A percentile compares a stretch with the other conserved stretches of the same genome.
Conservation (phyloP, 441 rosid genomes). For the Heliophila coronopifolia region DNA sequence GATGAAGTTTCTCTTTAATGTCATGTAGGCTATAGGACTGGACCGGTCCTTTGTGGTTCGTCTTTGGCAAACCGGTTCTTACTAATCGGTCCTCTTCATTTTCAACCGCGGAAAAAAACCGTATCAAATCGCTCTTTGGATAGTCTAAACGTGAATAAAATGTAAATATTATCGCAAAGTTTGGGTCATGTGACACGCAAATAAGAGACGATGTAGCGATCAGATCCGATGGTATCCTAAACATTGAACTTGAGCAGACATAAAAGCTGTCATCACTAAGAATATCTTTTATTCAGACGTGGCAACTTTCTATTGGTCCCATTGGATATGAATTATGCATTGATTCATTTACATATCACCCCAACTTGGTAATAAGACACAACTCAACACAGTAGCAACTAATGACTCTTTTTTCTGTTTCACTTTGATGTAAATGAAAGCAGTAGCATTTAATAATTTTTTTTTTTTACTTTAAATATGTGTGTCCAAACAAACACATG, state of each 20-base stretch:
- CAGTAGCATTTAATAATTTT: conserved; percentile 6
- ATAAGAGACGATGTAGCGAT: conserved; percentile 23
- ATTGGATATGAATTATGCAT: conserved; percentile 3
- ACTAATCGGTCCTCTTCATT: too few relatives aligned
- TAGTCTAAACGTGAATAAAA: conserved; percentile 5
- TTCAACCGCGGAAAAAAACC: too few relatives aligned
- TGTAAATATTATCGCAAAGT: not conserved
- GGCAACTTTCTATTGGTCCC: conserved; percentile 26
- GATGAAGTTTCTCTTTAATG: too few relatives aligned
- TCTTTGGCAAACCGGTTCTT: too few relatives aligned
- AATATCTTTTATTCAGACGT: conserved; percentile 2
- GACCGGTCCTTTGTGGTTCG: too few relatives aligned
- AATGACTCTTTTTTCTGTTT: not conserved
- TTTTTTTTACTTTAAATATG: conserved; percentile 6
- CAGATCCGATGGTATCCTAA: conserved; percentile 22
- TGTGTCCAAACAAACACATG: conserved; percentile 29
- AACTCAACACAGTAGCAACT: not conserved
- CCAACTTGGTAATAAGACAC: conserved; percentile 23
- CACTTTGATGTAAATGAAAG: conserved; percentile 2
- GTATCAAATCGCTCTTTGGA: too few relatives aligned
- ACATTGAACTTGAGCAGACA: conserved; percentile 30
- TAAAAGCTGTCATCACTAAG: conserved; percentile 31
- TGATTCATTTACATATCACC: conserved; percentile 13
- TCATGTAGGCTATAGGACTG: too few relatives aligned
- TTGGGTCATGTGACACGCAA: not conserved